Evolutionary conservation across 768 basidiomycete species (phyloP), one percentile per base, ranked within the genome.

Genomic region (Collybia sordida): DNA sequence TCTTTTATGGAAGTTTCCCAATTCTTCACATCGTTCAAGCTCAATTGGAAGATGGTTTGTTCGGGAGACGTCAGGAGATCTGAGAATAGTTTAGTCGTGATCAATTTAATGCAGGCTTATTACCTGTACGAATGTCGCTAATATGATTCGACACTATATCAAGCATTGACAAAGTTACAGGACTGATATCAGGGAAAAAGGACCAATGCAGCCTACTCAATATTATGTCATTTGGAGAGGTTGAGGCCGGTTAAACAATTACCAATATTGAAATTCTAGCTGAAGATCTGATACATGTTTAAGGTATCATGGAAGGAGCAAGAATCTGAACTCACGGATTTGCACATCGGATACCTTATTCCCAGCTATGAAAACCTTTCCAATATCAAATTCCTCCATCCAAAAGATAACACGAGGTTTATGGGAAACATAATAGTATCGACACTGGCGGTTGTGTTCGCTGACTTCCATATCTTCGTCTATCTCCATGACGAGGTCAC

Each of bases 361-460:
- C 31, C 3, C 6, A 11, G 31, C 31, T 31, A 31, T 36, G 40
- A 50, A 53, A 15, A 47, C 49, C 2, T 53, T 46, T 4, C 41
- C 42, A 3, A 64, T 62, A 0, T 68, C 58, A 52, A 65, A 73
- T 1, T 59, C 51, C 25, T 77, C 63, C n/a, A 78, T 43, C 78
- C 78, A 79, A 54, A 79, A 78, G 11, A 78, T 47, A 28, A 58
- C 55, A 28, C 73, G 64, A 2, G 58, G 56, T 1, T 47, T 12
- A 23, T 71, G 70, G 47, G 71, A 65, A 24, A 68, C 74, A 49
- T 72, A 75, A 55, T 79, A 80, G 57, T 80, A 80, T 15, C 68
- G 60, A 52, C 71, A 74, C n/a, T 2, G 31, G 31, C 60, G 25
- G 2, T 60, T 21, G 9, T 52, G 18, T 9, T 56, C 52, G 1